Percentiles rank a stretch among this genome's conserved stretches.
Evolutionary conservation across 2,329 filamentous ascomycete species (phyloP).

Genomic region (Fusarium secorum): DNA sequence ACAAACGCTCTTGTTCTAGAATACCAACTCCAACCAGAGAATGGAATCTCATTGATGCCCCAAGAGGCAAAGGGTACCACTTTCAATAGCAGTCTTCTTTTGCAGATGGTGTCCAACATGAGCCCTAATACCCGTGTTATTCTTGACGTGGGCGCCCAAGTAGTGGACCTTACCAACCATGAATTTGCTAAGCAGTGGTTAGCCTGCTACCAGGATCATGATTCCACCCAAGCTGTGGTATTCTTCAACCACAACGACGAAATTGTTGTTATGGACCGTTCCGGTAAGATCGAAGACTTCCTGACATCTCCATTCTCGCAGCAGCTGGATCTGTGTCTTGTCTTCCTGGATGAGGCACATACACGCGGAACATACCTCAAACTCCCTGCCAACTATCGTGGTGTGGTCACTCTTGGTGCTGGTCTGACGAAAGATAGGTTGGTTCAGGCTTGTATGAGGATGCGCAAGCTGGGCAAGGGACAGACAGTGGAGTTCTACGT

Average conservation of each 20-base stretch:
- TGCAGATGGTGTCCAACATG: constrained; percentile 52
- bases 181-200: constrained; percentile 65
- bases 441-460: constrained; percentile 77
- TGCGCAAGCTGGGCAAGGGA: constrained; percentile 71
- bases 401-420: constrained; percentile 72
- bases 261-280: constrained; percentile 60
- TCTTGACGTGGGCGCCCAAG: constrained; percentile 72
- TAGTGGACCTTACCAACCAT: constrained; percentile 69
- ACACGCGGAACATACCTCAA: constrained; percentile 74
- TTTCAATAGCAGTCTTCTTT: constrained; percentile 49
- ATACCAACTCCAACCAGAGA: constrained; percentile 64
- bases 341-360: constrained; percentile 76
- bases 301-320: constrained; percentile 65
- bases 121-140: constrained; percentile 62
- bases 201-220: background rate
- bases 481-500: constrained; percentile 71
- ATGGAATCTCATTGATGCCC: constrained; percentile 42
- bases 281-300: constrained; percentile 57
- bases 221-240: constrained; percentile 50
- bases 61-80: background rate
- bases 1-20: constrained; percentile 74
- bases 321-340: constrained; percentile 65
- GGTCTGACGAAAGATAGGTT: constrained; percentile 72
- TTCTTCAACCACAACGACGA: constrained; percentile 67
- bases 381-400: constrained; percentile 65